Conservation (phyloP, 371 early-diverging fungal genomes). For the Smittium culicis region DNA sequence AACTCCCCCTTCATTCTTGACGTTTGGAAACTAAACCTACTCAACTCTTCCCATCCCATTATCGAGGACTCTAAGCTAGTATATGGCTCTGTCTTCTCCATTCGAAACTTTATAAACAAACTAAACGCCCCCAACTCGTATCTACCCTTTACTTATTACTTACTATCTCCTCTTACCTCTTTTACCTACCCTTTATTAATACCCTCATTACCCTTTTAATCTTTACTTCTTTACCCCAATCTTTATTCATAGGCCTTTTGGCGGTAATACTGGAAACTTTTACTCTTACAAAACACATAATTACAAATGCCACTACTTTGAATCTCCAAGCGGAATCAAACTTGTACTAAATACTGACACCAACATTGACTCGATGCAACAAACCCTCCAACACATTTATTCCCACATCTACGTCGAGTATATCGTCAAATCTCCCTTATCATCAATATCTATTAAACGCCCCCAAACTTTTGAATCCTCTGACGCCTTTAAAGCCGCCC, state of each 20-base stretch:
- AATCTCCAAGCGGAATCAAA: conserved; percentile 70
- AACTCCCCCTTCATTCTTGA: conserved; percentile 29
- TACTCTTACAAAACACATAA: conserved; percentile 62
- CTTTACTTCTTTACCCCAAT: not conserved
- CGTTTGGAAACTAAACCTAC: conserved; percentile 26
- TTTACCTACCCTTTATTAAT: not conserved
- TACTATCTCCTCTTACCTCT: not conserved
- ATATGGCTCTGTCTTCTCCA: conserved; percentile 78
- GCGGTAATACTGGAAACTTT: conserved; percentile 53
- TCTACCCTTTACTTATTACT: not conserved
- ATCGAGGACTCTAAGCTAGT: conserved; percentile 86
- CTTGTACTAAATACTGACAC: conserved; percentile 78
- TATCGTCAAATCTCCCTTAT: conserved; percentile 66
- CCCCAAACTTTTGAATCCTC: not conserved
- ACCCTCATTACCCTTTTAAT: not conserved
- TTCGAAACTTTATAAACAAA: conserved; percentile 74
- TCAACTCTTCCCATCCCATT: conserved; percentile 39
- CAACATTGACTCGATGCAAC: conserved; percentile 44
- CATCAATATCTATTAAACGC: conserved; percentile 24
- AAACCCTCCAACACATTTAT: conserved; percentile 65
- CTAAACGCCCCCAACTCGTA: conserved; percentile 34
- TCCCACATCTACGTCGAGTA: conserved; percentile 79
- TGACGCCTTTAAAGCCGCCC: not conserved
- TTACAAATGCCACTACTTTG: conserved; percentile 81
- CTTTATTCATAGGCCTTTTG: conserved; percentile 8